These are phyloP conservation scores for Cutaneotrichosporon spelunceum DNA, from an alignment of 1,284 basidiomycete genomes.

Conservation along the genomic window DNA sequence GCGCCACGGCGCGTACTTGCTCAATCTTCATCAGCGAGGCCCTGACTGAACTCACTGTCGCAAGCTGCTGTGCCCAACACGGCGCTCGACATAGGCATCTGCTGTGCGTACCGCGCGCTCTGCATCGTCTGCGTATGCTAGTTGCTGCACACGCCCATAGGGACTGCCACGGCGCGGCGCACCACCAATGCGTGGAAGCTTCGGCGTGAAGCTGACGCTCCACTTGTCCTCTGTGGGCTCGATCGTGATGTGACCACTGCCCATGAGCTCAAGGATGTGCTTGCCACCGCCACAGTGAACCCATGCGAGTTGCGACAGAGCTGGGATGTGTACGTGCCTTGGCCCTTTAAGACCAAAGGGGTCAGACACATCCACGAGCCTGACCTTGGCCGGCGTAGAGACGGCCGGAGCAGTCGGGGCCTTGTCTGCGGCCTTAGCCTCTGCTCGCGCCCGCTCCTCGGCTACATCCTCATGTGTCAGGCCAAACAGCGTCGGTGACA, in stretches of 20 bases:
- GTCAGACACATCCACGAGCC: conserved; percentile 10
- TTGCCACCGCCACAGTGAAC: conserved; percentile 71
- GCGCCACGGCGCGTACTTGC: conserved; percentile 72
- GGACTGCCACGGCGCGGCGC: conserved; percentile 19
- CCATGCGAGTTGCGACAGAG: conserved; percentile 38
- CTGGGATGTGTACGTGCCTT: neutral
- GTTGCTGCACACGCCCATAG: conserved; percentile 19
- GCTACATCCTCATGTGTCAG: conserved; percentile 69
- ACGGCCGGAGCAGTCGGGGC: neutral
- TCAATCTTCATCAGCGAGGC: conserved; percentile 54
- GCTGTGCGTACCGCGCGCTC: conserved; percentile 52
- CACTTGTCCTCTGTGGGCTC: conserved; percentile 49
- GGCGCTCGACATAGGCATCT: conserved; percentile 36
- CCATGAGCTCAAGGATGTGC: conserved; percentile 75
- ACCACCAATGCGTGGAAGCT: conserved; percentile 18
- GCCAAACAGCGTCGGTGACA: conserved; percentile 81
- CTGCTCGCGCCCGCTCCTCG: neutral
- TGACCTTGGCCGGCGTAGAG: neutral
- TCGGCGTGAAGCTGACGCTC: conserved; percentile 28
- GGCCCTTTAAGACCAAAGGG: conserved; percentile 19
- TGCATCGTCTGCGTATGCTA: conserved; percentile 34
- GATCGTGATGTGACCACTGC: conserved; percentile 67
- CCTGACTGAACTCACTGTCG: neutral
- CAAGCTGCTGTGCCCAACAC: conserved; percentile 24
- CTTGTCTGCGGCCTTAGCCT: neutral